Conservation (phyloP, 2,329 filamentous ascomycete genomes). For the Paracamarosporium sp. region DNA sequence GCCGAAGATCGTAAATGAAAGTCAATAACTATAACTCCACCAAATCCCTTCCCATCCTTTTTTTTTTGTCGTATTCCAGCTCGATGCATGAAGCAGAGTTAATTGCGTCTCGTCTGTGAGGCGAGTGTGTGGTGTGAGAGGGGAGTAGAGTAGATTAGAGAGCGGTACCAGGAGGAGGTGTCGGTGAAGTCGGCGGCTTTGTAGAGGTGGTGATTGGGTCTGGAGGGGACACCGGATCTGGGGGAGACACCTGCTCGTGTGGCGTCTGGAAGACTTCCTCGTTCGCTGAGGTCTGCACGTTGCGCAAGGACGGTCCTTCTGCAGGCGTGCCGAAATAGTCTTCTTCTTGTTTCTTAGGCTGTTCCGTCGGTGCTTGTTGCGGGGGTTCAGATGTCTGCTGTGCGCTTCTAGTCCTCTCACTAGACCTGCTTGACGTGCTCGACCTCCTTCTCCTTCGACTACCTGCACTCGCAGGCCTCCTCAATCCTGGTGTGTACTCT, state of each 20-base stretch:
- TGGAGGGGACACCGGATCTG: not conserved
- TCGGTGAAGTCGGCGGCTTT: too few species aligned
- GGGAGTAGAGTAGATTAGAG: too few species aligned
- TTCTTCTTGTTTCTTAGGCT: not conserved
- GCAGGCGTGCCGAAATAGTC: not conserved
- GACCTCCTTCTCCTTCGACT: conserved; percentile 1
- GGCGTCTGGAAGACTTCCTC: not conserved
- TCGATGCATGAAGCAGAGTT: not conserved
- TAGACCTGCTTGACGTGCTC: not conserved
- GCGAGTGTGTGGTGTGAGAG: too few species aligned
- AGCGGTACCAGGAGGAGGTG: not conserved
- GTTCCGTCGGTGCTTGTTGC: not conserved
- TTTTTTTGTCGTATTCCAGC: not conserved
- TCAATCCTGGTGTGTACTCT: conserved; percentile 14
- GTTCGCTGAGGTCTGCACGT: not conserved
- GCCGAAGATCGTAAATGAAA: not conserved
- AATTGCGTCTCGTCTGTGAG: not conserved
- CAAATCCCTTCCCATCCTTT: not conserved
- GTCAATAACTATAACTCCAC: not conserved
- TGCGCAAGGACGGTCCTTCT: too few species aligned
- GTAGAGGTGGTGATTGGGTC: not conserved
- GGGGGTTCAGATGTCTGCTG: not conserved
- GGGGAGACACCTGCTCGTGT: not conserved
- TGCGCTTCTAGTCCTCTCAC: not conserved
- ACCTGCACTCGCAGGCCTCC: not conserved